Evolutionary conservation across 805 yeast genomes (phyloP).

Genomic region (Candida insectalens): DNA sequence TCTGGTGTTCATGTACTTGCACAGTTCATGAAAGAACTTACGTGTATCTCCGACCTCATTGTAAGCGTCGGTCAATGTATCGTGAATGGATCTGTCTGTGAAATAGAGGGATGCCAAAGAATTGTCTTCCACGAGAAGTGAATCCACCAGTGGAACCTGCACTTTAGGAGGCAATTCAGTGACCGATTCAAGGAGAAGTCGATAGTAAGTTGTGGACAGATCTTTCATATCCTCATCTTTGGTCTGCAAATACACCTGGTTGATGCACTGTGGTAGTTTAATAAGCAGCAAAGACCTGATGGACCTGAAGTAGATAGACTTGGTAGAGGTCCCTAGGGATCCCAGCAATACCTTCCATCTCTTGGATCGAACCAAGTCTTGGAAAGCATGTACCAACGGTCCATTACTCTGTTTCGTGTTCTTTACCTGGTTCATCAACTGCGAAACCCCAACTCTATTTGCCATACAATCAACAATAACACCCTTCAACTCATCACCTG

Average conservation of each 20-base stretch:
- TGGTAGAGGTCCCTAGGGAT: too few species aligned
- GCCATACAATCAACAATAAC: conserved; percentile 6
- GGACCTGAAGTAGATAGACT: not conserved
- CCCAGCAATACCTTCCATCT: too few species aligned
- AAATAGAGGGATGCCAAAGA: not conserved
- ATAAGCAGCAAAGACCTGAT: not conserved
- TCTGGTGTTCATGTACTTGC: conserved; percentile 5
- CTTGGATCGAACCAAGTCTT: too few species aligned
- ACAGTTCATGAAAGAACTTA: not conserved
- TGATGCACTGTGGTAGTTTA: conserved; percentile 4
- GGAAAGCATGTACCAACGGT: too few species aligned
- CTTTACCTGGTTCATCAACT: conserved; percentile 8
- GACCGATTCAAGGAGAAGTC: not conserved
- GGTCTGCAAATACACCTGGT: conserved; percentile 6
- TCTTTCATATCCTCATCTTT: not conserved
- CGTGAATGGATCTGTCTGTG: not conserved
- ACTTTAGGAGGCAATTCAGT: not conserved
- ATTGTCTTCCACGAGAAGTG: not conserved
- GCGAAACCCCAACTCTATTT: conserved; percentile 17
- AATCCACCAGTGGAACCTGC: not conserved
- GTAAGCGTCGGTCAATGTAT: not conserved
- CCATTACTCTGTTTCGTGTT: not conserved
- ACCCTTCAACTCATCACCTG: conserved; percentile 4
- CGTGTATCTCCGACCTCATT: not conserved
- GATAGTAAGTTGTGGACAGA: not conserved